Base-by-base conservation (phyloP, 129 eudicot genomes). In the Silybum marianum region DNA sequence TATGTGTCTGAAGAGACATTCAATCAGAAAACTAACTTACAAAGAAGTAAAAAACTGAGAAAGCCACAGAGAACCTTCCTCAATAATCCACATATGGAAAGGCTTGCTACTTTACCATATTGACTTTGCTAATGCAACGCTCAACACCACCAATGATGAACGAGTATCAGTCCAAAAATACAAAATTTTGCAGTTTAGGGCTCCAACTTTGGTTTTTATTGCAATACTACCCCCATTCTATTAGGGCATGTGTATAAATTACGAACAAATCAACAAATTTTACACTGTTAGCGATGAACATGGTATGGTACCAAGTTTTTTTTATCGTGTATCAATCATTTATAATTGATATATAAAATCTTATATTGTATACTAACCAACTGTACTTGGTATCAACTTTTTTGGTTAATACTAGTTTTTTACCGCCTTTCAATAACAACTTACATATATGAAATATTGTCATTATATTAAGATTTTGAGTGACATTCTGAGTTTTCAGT, bases 91-190 rank as follows among this genome's bases (percentile, higher is more conserved):
- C 22, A 54, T 48, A 69, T 26, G 39, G 69, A 69, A 44, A 46
- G 8, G 44, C 44, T 78, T 78, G 38, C 82, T 67, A 26, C 23
- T 13, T 38, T 23, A 66, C 18, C 72, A 60, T 77, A 77, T 77
- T 78, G 81, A 67, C 66, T 54, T 14, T 54, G 63, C 63, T 54
- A 54, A 54, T 54, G 63, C 63, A 54, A 54, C 22, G 63, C 63
- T 54, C 22, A 54, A 54, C 63, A 14, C 63, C 63, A 54, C 63
- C 63, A 54, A 18, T 54, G 63, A 54, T 54, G 22, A 18, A 54
- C 21, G 8, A 54, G 63, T 5, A 18, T 4, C 8, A 54, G 21
- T 54, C 21, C 63, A 16, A 54, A 18, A 54, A 4, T 48, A 48
- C n/a, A 16, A 54, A 14, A 16, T 1, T 54, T 54, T 54, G 21